Conservation (phyloP, 208 protist species). For the Polymyxa betae region DNA sequence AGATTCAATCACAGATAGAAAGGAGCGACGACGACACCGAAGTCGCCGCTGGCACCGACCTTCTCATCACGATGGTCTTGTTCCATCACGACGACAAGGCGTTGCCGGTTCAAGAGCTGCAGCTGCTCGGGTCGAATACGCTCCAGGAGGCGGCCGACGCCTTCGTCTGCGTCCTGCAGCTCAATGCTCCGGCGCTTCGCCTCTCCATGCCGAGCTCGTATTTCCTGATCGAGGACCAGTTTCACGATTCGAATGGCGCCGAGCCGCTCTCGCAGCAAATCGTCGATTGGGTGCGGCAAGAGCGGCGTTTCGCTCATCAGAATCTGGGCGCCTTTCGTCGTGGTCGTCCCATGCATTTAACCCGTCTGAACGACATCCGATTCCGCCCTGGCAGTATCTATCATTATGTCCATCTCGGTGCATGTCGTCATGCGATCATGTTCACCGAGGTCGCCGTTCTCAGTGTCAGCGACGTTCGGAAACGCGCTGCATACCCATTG, state of each 20-base stretch:
- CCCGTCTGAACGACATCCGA: neutral
- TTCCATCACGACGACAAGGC: neutral
- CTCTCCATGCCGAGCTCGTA: neutral
- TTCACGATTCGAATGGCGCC: slow-evolving; percentile 24
- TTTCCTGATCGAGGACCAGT: slow-evolving; percentile 32
- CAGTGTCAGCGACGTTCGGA: neutral
- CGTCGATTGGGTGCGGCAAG: neutral
- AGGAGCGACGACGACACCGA: neutral
- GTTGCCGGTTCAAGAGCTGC: neutral
- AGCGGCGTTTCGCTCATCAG: neutral
- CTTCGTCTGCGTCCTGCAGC: neutral
- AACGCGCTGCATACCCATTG: neutral
- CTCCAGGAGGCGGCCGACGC: neutral
- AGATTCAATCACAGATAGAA: neutral
- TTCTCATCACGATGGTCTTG: neutral
- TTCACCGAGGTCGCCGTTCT: slow-evolving; percentile 17
- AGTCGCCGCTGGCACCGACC: neutral
- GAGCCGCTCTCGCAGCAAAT: neutral
- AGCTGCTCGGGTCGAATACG: neutral
- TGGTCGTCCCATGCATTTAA: neutral
- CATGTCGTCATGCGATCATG: slow-evolving; percentile 13
- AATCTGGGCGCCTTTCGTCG: neutral
- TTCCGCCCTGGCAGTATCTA: slow-evolving; percentile 20
- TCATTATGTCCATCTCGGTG: slow-evolving; percentile 32
- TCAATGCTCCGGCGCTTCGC: neutral